Conservation (phyloP, 495 filamentous ascomycete species). For the Xylaria palmicola region DNA sequence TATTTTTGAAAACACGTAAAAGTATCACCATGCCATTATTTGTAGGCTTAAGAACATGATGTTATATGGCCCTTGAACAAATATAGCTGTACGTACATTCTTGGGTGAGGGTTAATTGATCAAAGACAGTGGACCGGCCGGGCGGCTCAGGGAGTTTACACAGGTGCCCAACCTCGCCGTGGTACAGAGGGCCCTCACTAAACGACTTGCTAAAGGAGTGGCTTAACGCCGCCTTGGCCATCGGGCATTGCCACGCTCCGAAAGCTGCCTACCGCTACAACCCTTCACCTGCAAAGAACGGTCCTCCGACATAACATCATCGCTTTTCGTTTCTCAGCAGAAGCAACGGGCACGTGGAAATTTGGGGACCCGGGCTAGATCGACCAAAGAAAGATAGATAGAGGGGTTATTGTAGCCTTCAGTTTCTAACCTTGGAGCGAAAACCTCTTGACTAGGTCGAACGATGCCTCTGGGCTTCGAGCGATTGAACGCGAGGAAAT, state of each 20-base stretch:
- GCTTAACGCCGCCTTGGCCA: background rate
- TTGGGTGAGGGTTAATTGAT: no score
- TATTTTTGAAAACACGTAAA: no score
- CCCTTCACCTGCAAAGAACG: no score
- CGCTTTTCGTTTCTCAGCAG: background rate
- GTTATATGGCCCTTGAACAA: no score
- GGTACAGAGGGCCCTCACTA: background rate
- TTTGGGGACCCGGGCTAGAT: no score
- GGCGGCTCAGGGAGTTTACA: background rate
- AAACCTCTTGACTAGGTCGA: background rate
- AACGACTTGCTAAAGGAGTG: background rate
- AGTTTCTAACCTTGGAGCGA: background rate
- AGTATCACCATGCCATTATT: no score
- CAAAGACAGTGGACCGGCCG: background rate
- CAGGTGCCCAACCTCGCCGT: background rate
- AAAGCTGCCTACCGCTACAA: no score
- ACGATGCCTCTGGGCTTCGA: slow-evolving; percentile 68
- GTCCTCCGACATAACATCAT: background rate
- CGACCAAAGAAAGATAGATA: no score
- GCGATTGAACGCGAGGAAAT: slow-evolving; percentile 63
- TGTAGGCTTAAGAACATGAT: no score
- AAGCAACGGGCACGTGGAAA: background rate
- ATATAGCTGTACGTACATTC: no score
- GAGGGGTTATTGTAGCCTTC: background rate
- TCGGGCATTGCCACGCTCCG: background rate